Conservation (phyloP, 257 asterid genomes). For the Solanum paucissectum region DNA sequence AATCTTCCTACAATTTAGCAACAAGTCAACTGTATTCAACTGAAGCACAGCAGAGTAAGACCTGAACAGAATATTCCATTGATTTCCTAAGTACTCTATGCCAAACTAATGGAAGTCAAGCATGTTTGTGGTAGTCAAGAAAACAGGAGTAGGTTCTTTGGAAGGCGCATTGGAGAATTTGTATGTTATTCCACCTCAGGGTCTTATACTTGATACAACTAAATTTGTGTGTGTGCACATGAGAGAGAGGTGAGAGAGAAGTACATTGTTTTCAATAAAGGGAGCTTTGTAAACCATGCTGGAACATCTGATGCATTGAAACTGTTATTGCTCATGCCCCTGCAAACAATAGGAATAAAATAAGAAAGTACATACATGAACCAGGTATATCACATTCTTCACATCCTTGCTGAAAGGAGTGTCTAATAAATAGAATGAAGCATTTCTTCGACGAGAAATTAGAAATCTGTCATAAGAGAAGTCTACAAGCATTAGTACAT, state of each 20-base stretch:
- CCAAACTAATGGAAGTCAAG: not conserved
- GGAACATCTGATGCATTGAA: constrained; percentile 53
- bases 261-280: constrained; percentile 70
- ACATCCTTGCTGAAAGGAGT: not conserved
- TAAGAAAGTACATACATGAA: not conserved
- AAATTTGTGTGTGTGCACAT: not conserved
- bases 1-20: not conserved
- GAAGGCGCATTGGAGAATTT: not conserved
- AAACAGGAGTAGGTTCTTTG: not conserved
- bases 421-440: not conserved
- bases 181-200: not conserved
- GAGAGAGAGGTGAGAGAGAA: constrained; percentile 7
- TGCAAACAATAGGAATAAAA: constrained; percentile 20
- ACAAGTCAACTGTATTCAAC: not conserved
- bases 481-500: not conserved
- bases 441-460: not conserved
- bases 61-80: not conserved
- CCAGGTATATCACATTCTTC: not conserved
- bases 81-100: not conserved
- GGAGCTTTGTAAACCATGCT: constrained; percentile 43
- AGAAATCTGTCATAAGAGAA: not conserved
- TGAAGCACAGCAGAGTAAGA: not conserved
- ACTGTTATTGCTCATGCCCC: constrained; percentile 89
- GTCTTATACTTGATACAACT: not conserved
- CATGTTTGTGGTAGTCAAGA: not conserved